These are phyloP conservation scores for Boletus subcaerulescens DNA, from an alignment of 768 basidiomycete species.

Conservation along the genomic window DNA sequence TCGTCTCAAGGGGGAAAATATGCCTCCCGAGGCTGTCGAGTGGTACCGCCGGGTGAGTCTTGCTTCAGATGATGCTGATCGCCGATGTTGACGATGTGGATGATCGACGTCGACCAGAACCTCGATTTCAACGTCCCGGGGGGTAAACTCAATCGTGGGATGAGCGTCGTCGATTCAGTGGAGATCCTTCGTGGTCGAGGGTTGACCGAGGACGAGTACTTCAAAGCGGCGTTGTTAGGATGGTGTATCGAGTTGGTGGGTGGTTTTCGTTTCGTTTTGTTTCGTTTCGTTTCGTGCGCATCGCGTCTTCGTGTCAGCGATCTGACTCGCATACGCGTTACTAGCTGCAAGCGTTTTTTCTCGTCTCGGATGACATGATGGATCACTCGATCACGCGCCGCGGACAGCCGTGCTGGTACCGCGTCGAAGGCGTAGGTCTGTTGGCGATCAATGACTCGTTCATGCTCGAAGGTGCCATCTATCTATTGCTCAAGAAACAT, in stretches of 20 bases:
- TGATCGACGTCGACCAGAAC: conserved; percentile 32
- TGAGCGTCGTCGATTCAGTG: conserved; percentile 91
- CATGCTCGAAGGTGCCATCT: conserved; percentile 95
- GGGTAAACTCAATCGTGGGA: conserved; percentile 94
- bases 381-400: conserved; percentile 90
- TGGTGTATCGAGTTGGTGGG: conserved; percentile 95
- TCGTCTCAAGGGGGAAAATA: conserved; percentile 62
- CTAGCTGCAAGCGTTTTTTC: conserved; percentile 96
- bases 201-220: conserved; percentile 81
- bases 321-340: too few species aligned
- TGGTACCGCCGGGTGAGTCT: conserved; percentile 69
- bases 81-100: too few species aligned
- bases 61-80: too few species aligned
- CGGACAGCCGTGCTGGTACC: conserved; percentile 95
- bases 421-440: conserved; percentile 53
- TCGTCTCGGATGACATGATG: conserved; percentile 94
- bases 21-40: conserved; percentile 80
- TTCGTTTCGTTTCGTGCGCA: too few species aligned
- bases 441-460: conserved; percentile 96
- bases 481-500: conserved; percentile 82
- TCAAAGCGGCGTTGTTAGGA: conserved; percentile 83
- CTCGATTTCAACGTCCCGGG: conserved; percentile 94
- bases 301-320: too few species aligned
- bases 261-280: conserved; percentile 8
- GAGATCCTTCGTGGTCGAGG: conserved; percentile 76